phyloP scores from a whole-genome alignment of 805 yeast species.

The Candida argentea region DNA sequence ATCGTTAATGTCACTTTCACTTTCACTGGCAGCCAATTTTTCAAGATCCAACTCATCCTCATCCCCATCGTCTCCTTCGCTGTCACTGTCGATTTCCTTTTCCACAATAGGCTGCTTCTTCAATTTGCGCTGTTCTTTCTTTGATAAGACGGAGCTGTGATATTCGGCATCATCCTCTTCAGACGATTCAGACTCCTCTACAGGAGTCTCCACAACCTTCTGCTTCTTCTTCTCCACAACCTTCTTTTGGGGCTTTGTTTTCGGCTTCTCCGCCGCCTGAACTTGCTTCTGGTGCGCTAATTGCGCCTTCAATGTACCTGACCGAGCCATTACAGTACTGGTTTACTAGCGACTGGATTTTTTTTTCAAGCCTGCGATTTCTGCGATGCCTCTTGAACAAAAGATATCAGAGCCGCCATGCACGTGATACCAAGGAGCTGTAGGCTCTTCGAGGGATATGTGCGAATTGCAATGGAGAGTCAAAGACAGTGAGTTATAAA shows the following conservation, averaged over 20 bases:
- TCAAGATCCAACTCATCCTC: conserved; percentile 37
- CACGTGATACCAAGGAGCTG: no score
- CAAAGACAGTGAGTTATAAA: no score
- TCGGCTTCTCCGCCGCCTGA: conserved; percentile 15
- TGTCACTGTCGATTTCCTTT: conserved; percentile 16
- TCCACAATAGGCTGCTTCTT: conserved; percentile 35
- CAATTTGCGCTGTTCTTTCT: conserved; percentile 52
- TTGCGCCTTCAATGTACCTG: conserved; percentile 21
- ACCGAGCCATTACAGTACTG: conserved; percentile 18
- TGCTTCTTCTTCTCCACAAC: conserved; percentile 5
- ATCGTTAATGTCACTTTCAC: conserved; percentile 30
- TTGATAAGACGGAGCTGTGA: conserved; percentile 44
- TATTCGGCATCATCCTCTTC: conserved; percentile 26
- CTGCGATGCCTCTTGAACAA: no score
- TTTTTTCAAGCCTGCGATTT: neutral
- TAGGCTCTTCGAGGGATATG: no score
- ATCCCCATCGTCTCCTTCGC: conserved; percentile 20
- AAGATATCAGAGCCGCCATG: no score
- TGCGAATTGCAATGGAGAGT: no score
- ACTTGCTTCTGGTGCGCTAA: conserved; percentile 18
- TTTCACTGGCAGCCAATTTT: conserved; percentile 46
- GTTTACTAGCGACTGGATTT: no score
- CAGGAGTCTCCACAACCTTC: conserved; percentile 5
- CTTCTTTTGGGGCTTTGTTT: conserved; percentile 10
- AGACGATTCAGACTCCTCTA: conserved; percentile 6